These are phyloP conservation scores for Ophiostoma quercus DNA, from an alignment of 2,329 filamentous ascomycete genomes.

Conservation along the genomic window DNA sequence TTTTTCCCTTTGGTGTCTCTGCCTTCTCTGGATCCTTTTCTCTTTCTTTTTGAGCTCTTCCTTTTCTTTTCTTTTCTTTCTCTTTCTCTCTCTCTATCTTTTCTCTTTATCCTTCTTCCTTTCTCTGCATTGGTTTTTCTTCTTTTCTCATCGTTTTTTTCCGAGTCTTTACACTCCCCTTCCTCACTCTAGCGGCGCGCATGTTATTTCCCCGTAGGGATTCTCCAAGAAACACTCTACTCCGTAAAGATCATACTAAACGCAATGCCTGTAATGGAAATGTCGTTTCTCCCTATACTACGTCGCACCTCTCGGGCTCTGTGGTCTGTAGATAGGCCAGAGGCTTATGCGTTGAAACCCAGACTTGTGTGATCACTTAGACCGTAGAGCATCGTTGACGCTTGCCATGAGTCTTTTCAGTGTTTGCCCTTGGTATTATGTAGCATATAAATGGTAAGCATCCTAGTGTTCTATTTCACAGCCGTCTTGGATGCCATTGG, in stretches of 20 bases:
- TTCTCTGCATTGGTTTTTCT: not conserved
- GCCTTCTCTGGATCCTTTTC: not conserved
- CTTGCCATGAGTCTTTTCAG: not conserved
- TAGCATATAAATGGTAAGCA: too few relatives aligned
- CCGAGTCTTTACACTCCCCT: not conserved
- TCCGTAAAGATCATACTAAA: not conserved
- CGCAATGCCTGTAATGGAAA: not conserved
- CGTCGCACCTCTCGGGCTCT: not conserved
- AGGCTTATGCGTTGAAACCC: too few relatives aligned
- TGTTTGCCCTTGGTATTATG: not conserved
- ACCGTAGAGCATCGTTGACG: not conserved
- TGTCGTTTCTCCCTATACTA: not conserved
- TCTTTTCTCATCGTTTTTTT: not conserved
- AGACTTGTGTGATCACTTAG: not conserved
- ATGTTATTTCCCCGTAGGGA: conserved; percentile 16
- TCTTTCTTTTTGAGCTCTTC: not conserved
- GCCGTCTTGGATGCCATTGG: not conserved
- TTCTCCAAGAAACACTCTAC: conserved; percentile 9
- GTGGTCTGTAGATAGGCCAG: too few relatives aligned
- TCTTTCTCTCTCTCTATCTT: not conserved
- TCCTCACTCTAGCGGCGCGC: conserved; percentile 14
- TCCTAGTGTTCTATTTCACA: too few relatives aligned
- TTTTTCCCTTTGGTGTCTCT: not conserved
- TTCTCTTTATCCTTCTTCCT: not conserved
- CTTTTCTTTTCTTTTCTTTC: not conserved